These are phyloP conservation scores for Crithidia brevicula DNA, from an alignment of 208 protist genomes.

Conservation along the genomic window DNA sequence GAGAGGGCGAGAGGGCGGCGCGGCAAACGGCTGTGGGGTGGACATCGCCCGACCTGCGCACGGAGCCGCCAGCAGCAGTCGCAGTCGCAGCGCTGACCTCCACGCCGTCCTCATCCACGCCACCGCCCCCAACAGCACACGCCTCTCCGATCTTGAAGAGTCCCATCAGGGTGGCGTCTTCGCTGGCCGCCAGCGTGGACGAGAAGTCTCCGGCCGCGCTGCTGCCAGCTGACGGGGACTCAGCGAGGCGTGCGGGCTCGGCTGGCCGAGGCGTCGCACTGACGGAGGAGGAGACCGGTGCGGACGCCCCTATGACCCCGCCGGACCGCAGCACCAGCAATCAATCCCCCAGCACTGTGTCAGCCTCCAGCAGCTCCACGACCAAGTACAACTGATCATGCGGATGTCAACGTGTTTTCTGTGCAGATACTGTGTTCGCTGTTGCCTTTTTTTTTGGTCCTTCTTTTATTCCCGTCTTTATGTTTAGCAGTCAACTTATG, in stretches of 20 bases:
- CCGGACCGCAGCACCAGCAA: constrained; percentile 7
- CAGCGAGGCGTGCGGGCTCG: too few relatives aligned
- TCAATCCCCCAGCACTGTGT: background rate
- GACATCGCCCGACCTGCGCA: constrained; percentile 20
- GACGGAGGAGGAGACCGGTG: constrained; percentile 15
- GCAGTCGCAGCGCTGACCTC: background rate
- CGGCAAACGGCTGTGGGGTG: constrained; percentile 34
- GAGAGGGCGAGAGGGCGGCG: constrained; percentile 38
- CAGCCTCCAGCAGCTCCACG: constrained; percentile 6
- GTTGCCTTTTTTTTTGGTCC: background rate
- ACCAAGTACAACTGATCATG: background rate
- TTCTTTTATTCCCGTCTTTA: background rate
- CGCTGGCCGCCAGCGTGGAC: too few relatives aligned
- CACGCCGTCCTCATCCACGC: too few relatives aligned
- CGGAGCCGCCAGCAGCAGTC: background rate
- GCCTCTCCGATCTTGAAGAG: too few relatives aligned
- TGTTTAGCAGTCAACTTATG: too few relatives aligned
- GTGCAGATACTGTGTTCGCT: background rate
- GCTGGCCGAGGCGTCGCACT: too few relatives aligned
- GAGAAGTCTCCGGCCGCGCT: too few relatives aligned
- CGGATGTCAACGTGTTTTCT: background rate
- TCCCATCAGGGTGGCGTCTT: too few relatives aligned
- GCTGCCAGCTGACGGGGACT: too few relatives aligned
- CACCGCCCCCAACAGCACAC: too few relatives aligned
- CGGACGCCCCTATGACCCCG: constrained; percentile 18